Conservation (phyloP, 1,284 basidiomycete species). For the Ustilago lituana region DNA sequence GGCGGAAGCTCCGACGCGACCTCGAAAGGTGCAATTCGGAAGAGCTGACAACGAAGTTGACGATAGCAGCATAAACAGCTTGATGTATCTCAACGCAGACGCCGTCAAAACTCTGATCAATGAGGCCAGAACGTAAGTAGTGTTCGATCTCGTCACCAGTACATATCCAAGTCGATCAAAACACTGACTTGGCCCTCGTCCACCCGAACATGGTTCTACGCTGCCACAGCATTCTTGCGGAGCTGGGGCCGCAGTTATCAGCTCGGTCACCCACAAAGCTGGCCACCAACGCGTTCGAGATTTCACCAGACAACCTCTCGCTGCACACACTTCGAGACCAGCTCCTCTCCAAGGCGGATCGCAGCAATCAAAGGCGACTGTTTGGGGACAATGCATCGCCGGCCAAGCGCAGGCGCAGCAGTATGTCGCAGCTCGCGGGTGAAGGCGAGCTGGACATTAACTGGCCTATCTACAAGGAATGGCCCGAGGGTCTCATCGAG, state of each 20-base stretch:
- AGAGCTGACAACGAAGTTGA: slow-evolving; percentile 15
- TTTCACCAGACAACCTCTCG: slow-evolving; percentile 45
- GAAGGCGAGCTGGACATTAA: slow-evolving; percentile 56
- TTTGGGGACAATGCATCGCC: slow-evolving; percentile 41
- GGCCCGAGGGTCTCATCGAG: slow-evolving; percentile 52
- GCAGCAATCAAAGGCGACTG: slow-evolving; percentile 31
- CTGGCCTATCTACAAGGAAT: slow-evolving; percentile 59
- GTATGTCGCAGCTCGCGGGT: slow-evolving; percentile 40
- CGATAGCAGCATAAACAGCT: slow-evolving; percentile 1
- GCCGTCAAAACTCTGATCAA: slow-evolving; percentile 27
- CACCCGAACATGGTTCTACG: neutral
- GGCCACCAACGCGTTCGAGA: slow-evolving; percentile 43
- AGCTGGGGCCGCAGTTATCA: slow-evolving; percentile 41
- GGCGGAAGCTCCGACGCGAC: slow-evolving; percentile 12
- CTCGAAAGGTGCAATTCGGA: slow-evolving; percentile 34
- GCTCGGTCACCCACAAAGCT: slow-evolving; percentile 39
- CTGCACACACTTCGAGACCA: slow-evolving; percentile 46
- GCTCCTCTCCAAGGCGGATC: slow-evolving; percentile 44
- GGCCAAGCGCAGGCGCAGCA: slow-evolving; percentile 46
- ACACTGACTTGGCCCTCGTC: neutral
- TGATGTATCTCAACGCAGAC: slow-evolving; percentile 26
- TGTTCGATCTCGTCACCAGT: neutral
- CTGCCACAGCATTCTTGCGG: slow-evolving; percentile 22
- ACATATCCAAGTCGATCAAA: neutral
- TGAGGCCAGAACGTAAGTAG: slow-evolving; percentile 10